Base-by-base conservation (phyloP, 2,329 filamentous ascomycete genomes). In the Herpotrichia juniperi region DNA sequence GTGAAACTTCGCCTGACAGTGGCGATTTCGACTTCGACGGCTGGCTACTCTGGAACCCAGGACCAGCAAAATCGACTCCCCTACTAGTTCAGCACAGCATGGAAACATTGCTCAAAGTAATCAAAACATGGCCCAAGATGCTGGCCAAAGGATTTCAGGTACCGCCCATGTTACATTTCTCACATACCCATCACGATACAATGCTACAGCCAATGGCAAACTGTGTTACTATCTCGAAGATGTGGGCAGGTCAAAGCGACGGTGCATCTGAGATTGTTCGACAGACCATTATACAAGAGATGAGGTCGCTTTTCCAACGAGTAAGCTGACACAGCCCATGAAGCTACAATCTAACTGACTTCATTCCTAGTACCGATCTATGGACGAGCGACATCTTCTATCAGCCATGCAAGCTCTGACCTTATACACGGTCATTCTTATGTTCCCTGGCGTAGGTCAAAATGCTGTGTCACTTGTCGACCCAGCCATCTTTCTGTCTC, bases 41-140 rank as follows among this genome's bases (percentile, higher is more conserved):
- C 28, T 60, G 57, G 55, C 32, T 53, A 21, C 46, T 57, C 9
- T 59, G 57, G 47, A 47, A 45, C 31, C 35, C 40, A 24, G 43
- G 44, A n/a, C 42, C 51, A 7, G 4, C 43, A 4, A 24, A 46
- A 2, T 16, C 49, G 7, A 47, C 48, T 7, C 56, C 59, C 17
- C 54, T 54, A 17, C 52, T 63, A 12, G 54, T 53, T 1, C 48
- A 35, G 46, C 64, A 73, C 28, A 73, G 67, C 39, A 72, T 73
- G 66, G 56, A 71, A 48, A 63, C 64, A 0, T 51, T 76, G 6
- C 62, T 75, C 14, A 64, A 73, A 42, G 62, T 71, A 4, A 59
- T 75, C 42, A 68, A 70, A 14, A 69, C 73, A 1, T 76, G 69
- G 68, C 74, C 74, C n/a, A 57, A 64, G 12, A 75, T 74, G 64